Evolutionary conservation across 129 eudicot species (phyloP).

Genomic region (Saussurea involucrata): DNA sequence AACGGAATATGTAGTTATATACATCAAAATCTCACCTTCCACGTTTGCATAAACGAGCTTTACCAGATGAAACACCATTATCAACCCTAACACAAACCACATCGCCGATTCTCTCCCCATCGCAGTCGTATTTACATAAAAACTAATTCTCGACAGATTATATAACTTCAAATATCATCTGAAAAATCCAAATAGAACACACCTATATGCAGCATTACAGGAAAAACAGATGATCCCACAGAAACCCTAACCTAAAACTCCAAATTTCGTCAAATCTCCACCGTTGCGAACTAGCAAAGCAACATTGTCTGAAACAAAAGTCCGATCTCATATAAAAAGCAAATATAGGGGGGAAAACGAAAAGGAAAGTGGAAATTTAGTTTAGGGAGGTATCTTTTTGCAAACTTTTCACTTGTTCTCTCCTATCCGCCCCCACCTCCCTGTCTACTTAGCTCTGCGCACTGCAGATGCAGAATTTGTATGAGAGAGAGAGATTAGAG

Average conservation of each 20-base stretch:
- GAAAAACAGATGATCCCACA: neutral
- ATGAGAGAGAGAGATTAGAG: neutral
- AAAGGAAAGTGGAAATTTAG: neutral
- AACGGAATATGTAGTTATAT: neutral
- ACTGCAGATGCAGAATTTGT: constrained; percentile 15
- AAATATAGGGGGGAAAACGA: neutral
- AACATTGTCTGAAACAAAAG: neutral
- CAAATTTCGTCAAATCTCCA: constrained; percentile 25
- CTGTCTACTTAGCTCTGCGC: constrained; percentile 18
- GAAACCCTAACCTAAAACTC: constrained; percentile 26
- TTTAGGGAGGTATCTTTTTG: constrained; percentile 22
- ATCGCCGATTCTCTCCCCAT: constrained; percentile 28
- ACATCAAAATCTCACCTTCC: constrained; percentile 48
- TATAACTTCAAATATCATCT: constrained; percentile 8
- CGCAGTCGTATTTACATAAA: constrained; percentile 12
- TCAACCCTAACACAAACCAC: constrained; percentile 27
- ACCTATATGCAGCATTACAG: constrained; percentile 27
- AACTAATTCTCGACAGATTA: neutral
- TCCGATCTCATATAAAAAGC: constrained; percentile 21
- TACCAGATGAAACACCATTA: constrained; percentile 39
- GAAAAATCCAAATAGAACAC: constrained; percentile 36
- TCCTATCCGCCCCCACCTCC: constrained; percentile 13
- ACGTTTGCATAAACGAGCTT: constrained; percentile 50
- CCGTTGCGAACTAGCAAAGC: neutral
- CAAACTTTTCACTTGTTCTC: constrained; percentile 24